These are phyloP conservation scores for Strobilomyces echinocephalus DNA, from an alignment of 768 basidiomycete genomes.

Conservation along the genomic window DNA sequence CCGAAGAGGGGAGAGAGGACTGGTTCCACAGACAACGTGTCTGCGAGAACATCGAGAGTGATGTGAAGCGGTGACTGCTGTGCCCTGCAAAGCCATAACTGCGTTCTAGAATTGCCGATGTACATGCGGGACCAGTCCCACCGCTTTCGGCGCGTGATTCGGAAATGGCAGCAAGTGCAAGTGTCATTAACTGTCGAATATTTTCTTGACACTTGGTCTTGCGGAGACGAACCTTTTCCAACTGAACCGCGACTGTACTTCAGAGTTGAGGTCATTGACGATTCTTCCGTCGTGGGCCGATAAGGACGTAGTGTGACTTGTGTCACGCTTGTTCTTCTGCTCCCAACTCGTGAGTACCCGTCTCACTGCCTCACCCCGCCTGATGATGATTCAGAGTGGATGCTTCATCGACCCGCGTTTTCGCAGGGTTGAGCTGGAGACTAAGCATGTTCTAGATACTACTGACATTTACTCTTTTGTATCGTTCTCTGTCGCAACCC, in stretches of 20 bases:
- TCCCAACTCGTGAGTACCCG: conserved; percentile 18
- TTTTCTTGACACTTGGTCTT: conserved; percentile 39
- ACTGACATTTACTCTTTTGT: conserved; percentile 53
- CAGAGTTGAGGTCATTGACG: conserved; percentile 37
- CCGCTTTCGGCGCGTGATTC: conserved; percentile 45
- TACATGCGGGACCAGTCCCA: conserved; percentile 48
- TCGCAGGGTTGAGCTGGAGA: conserved; percentile 69
- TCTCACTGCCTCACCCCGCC: conserved; percentile 8
- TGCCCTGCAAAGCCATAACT: conserved; percentile 49
- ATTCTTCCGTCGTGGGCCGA: conserved; percentile 36
- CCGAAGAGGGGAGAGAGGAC: too few relatives aligned
- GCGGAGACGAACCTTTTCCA: conserved; percentile 41
- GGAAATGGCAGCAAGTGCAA: conserved; percentile 56
- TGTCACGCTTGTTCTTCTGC: conserved; percentile 9
- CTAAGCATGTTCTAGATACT: conserved; percentile 88
- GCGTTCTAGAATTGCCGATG: conserved; percentile 40
- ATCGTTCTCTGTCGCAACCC: conserved; percentile 7
- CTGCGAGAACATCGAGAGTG: conserved; percentile 36
- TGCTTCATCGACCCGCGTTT: conserved; percentile 65
- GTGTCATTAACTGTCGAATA: conserved; percentile 44
- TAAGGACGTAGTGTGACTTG: conserved; percentile 17
- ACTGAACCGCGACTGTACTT: conserved; percentile 39
- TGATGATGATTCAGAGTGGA: conserved; percentile 98
- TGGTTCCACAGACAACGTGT: too few relatives aligned
- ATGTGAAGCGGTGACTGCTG: conserved; percentile 41